Evolutionary conservation across 2,329 filamentous ascomycete species (phyloP).

Genomic region (Leptographium lundbergii): DNA sequence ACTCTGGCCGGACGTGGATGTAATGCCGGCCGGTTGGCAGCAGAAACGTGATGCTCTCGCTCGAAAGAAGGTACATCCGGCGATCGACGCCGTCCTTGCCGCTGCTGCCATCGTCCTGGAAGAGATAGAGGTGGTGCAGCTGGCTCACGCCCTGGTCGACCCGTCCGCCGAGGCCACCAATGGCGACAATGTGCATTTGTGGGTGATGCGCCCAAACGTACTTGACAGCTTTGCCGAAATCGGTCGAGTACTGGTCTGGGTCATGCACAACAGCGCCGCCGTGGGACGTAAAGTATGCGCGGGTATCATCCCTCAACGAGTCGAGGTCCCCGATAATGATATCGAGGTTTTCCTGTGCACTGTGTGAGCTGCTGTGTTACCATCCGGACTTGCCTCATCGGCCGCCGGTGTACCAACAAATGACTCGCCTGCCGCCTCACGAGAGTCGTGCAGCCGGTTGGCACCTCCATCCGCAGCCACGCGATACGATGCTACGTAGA

Average conservation of each 20-base stretch:
- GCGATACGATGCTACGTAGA: conserved; percentile 14
- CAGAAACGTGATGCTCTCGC: conserved; percentile 70
- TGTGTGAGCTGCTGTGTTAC: neutral
- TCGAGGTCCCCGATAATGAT: conserved; percentile 85
- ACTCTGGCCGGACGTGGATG: conserved; percentile 57
- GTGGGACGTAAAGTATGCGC: conserved; percentile 51
- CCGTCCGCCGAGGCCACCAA: conserved; percentile 78
- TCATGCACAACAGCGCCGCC: conserved; percentile 47
- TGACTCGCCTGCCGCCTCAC: conserved; percentile 8
- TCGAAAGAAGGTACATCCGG: conserved; percentile 65
- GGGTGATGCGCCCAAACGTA: conserved; percentile 32
- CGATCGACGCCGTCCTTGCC: conserved; percentile 17
- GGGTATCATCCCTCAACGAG: conserved; percentile 54
- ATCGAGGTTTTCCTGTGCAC: conserved; percentile 39
- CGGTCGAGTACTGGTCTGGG: conserved; percentile 75
- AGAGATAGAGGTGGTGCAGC: conserved; percentile 69
- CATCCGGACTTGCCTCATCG: neutral
- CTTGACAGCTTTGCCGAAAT: conserved; percentile 73
- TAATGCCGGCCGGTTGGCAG: conserved; percentile 55
- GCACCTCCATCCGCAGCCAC: conserved; percentile 89
- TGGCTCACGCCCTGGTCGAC: conserved; percentile 88
- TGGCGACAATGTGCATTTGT: conserved; percentile 53
- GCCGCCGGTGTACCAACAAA: conserved; percentile 22
- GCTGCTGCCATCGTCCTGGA: conserved; percentile 37
- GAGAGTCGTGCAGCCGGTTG: conserved; percentile 51